phyloP scores from a whole-genome alignment of 176 grass and related monocot genomes.

The Zea mays region DNA sequence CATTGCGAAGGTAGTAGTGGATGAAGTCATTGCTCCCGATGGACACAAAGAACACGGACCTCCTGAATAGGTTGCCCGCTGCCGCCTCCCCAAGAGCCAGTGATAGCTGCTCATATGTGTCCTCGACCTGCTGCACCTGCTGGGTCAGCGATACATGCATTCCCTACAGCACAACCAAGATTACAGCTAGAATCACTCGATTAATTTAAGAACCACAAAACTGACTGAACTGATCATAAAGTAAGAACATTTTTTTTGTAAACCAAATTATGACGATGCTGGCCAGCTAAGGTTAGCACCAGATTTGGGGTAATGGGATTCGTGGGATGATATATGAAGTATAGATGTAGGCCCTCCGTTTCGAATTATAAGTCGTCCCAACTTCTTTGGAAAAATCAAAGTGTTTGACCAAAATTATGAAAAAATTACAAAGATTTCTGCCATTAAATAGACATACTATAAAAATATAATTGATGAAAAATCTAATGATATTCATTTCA shows the following conservation, averaged over 20 bases:
- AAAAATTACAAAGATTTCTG: too few relatives aligned
- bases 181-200: background rate
- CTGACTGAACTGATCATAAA: background rate
- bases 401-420: too few relatives aligned
- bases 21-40: slow-evolving; percentile 85
- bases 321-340: background rate
- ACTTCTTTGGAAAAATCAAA: too few relatives aligned
- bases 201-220: background rate
- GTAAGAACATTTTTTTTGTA: background rate
- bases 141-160: slow-evolving; percentile 67
- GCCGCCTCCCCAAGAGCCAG: slow-evolving; percentile 65
- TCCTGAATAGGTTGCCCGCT: slow-evolving; percentile 52
- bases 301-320: background rate
- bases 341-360: too few relatives aligned
- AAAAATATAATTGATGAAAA: too few relatives aligned
- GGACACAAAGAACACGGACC: slow-evolving; percentile 67
- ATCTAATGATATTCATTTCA: too few relatives aligned
- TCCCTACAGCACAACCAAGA: slow-evolving; percentile 42
- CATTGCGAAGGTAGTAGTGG: slow-evolving; percentile 74
- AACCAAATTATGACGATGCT: background rate
- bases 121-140: slow-evolving; percentile 76
- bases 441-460: too few relatives aligned
- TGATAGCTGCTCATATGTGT: slow-evolving; percentile 59
- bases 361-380: too few relatives aligned
- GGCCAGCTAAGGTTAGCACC: background rate